Percentiles rank a stretch among this genome's conserved stretches.
phyloP scores from a whole-genome alignment of 2,329 filamentous ascomycete genomes.

The Thyridium curvatum region DNA sequence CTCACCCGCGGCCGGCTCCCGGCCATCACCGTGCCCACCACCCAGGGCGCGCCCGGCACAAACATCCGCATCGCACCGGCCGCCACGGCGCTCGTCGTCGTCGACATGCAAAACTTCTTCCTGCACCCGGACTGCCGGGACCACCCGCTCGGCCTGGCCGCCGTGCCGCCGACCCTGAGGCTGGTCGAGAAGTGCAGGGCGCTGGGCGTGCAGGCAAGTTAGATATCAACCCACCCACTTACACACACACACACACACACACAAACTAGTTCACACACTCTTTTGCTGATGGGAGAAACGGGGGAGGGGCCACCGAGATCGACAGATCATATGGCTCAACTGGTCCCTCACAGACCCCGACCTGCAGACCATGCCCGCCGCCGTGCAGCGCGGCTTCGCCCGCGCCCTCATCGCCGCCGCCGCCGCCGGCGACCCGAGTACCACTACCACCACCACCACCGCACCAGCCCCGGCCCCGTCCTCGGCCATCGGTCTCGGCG shows the following conservation, averaged over 20 bases:
- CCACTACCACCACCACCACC: constrained; percentile 13
- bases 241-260: background rate
- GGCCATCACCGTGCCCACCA: constrained; percentile 10
- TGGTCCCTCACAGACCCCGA: constrained; percentile 52
- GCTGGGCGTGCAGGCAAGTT: constrained; percentile 35
- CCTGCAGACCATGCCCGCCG: constrained; percentile 41
- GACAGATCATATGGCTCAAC: constrained; percentile 43
- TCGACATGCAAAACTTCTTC: constrained; percentile 50
- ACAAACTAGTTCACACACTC: too few species aligned
- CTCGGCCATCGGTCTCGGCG: constrained; percentile 31
- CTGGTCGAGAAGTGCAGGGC: constrained; percentile 39
- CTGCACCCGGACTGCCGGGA: constrained; percentile 32
- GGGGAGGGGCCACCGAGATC: too few species aligned
- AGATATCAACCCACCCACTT: background rate
- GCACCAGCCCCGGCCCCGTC: constrained; percentile 5
- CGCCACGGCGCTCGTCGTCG: constrained; percentile 39
- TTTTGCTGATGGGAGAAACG: too few species aligned
- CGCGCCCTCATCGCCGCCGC: constrained; percentile 21
- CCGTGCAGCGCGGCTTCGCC: constrained; percentile 40
- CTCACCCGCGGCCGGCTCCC: constrained; percentile 13
- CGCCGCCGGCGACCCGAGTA: too few species aligned
- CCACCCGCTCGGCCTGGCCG: constrained; percentile 33
- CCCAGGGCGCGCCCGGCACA: constrained; percentile 17
- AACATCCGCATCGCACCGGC: constrained; percentile 30
- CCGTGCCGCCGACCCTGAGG: constrained; percentile 28